Evolutionary conservation across 768 basidiomycete species (phyloP).

Genomic region (Tricholoma bakamatsutake): DNA sequence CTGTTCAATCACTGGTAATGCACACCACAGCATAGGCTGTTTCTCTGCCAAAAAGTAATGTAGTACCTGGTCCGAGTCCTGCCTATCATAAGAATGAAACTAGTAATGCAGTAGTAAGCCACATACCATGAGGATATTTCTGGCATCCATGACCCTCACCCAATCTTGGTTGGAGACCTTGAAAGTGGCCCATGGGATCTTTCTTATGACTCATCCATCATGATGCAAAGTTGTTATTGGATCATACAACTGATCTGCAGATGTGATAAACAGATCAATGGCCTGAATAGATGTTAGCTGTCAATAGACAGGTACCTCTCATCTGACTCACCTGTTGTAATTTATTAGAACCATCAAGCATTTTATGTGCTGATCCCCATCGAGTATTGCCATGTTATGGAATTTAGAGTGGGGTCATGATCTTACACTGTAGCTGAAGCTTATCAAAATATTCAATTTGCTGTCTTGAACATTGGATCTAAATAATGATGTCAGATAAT

Average conservation of each 20-base stretch:
- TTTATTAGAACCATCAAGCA: constrained; percentile 14
- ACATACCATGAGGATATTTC: constrained; percentile 9
- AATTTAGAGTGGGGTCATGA: constrained; percentile 12
- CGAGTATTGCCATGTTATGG: constrained; percentile 19
- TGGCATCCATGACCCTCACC: constrained; percentile 8
- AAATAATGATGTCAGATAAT: constrained; percentile 8
- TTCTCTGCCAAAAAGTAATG: neutral
- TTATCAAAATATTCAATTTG: constrained; percentile 18
- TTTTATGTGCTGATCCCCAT: constrained; percentile 21
- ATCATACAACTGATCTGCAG: constrained; percentile 16
- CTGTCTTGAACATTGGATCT: constrained; percentile 21
- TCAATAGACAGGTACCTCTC: neutral
- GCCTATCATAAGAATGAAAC: neutral
- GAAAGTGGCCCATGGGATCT: constrained; percentile 20
- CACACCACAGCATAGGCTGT: neutral
- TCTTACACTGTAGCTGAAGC: constrained; percentile 11
- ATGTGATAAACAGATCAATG: constrained; percentile 7
- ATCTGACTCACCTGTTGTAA: constrained; percentile 9
- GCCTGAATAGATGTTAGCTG: neutral
- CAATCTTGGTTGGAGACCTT: constrained; percentile 15
- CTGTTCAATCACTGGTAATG: neutral
- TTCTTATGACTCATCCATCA: constrained; percentile 10
- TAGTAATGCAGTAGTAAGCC: neutral
- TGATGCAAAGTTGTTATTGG: constrained; percentile 19
- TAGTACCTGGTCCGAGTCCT: constrained; percentile 11